Evolutionary conservation across 2,329 filamentous ascomycete genomes (phyloP).

Genomic region (Lachnellula hyalina): DNA sequence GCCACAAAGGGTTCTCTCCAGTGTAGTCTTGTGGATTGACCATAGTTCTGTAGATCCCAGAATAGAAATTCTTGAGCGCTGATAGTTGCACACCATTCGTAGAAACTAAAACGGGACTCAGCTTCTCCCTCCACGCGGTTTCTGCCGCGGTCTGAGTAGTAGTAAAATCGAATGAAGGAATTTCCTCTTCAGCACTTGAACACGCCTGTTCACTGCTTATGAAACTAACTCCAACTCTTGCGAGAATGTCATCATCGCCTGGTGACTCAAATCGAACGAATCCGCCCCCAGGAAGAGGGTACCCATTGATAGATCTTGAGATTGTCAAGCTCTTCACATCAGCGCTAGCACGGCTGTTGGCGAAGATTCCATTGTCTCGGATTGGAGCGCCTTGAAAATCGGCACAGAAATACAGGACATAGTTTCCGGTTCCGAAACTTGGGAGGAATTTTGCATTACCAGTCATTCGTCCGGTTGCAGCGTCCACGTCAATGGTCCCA

Average conservation of each 20-base stretch:
- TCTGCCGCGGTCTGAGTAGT: slow-evolving; percentile 46
- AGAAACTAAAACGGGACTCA: slow-evolving; percentile 52
- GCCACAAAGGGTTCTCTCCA: slow-evolving; percentile 65
- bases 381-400: slow-evolving; percentile 57
- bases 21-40: slow-evolving; percentile 70
- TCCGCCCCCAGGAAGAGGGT: slow-evolving; percentile 52
- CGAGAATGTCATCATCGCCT: slow-evolving; percentile 43
- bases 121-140: slow-evolving; percentile 55
- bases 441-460: slow-evolving; percentile 56
- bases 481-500: slow-evolving; percentile 49
- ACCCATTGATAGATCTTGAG: slow-evolving; percentile 46
- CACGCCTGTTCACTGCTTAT: slow-evolving; percentile 63
- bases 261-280: slow-evolving; percentile 55
- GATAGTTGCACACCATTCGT: slow-evolving; percentile 44
- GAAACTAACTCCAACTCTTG: slow-evolving; percentile 64
- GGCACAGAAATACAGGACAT: slow-evolving; percentile 58
- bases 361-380: slow-evolving; percentile 56
- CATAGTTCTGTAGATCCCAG: slow-evolving; percentile 63
- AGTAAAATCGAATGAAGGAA: slow-evolving; percentile 62
- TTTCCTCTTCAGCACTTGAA: slow-evolving; percentile 60
- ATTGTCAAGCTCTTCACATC: slow-evolving; percentile 43
- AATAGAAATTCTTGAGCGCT: slow-evolving; percentile 59
- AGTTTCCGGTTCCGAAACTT: slow-evolving; percentile 59
- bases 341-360: slow-evolving; percentile 48
- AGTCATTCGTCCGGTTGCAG: slow-evolving; percentile 52